These are phyloP conservation scores for Mycena citricolor DNA, from an alignment of 1,284 basidiomycete species.

Conservation along the genomic window DNA sequence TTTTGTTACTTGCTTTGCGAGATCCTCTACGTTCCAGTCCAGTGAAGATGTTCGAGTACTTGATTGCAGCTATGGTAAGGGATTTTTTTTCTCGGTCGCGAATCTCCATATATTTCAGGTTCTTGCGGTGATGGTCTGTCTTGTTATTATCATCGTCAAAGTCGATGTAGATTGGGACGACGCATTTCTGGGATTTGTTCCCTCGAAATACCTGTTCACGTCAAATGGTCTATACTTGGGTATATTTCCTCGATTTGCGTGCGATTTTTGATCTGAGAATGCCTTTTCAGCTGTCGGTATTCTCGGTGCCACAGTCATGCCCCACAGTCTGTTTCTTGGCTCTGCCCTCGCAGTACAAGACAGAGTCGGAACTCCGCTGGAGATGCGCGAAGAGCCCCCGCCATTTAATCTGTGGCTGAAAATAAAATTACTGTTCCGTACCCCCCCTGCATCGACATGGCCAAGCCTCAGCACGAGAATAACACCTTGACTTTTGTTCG, in stretches of 20 bases:
- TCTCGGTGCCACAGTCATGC: conserved; percentile 85
- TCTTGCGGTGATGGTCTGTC: conserved; percentile 77
- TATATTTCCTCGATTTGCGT: conserved; percentile 27
- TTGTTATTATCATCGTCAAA: conserved; percentile 77
- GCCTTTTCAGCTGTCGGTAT: conserved; percentile 71
- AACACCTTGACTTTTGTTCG: conserved; percentile 68
- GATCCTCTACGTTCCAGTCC: conserved; percentile 60
- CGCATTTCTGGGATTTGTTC: conserved; percentile 86
- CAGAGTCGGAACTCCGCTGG: conserved; percentile 39
- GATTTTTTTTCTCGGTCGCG: background rate
- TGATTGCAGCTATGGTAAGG: conserved; percentile 73
- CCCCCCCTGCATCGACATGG: no score
- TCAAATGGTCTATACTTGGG: conserved; percentile 70
- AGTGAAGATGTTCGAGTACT: conserved; percentile 76
- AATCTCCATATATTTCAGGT: conserved; percentile 47
- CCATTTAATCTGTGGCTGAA: conserved; percentile 1
- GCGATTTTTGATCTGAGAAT: no score
- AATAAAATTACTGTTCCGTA: conserved; percentile 19
- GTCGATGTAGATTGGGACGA: conserved; percentile 75
- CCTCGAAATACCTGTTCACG: conserved; percentile 65
- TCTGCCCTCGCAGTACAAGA: conserved; percentile 84
- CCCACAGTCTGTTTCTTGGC: conserved; percentile 89
- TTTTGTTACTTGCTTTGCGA: conserved; percentile 68
- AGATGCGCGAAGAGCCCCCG: conserved; percentile 6
- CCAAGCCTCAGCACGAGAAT: conserved; percentile 45